These are phyloP conservation scores for Elasticomyces elasticus DNA, from an alignment of 495 filamentous ascomycete genomes.

Conservation along the genomic window DNA sequence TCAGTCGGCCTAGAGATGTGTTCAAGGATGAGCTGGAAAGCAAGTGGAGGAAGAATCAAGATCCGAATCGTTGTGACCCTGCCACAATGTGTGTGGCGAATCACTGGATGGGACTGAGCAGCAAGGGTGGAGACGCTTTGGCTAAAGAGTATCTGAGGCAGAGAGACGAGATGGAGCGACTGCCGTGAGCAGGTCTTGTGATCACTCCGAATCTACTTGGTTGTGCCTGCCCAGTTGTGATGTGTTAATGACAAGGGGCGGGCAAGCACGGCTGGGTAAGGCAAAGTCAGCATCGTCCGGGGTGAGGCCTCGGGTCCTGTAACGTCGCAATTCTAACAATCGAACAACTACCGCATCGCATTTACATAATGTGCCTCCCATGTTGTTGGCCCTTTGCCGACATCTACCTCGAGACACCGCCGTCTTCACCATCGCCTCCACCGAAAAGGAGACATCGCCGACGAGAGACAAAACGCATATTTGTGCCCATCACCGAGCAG, in stretches of 20 bases:
- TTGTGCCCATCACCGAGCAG: neutral
- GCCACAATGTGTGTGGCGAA: constrained; percentile 90
- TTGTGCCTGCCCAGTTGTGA: too few relatives aligned
- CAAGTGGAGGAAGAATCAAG: constrained; percentile 43
- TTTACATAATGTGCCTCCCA: constrained; percentile 19
- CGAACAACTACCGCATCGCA: too few relatives aligned
- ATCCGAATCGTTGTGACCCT: constrained; percentile 61
- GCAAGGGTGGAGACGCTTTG: constrained; percentile 75
- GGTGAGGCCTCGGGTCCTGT: too few relatives aligned
- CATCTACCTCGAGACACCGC: constrained; percentile 26
- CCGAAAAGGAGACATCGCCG: neutral
- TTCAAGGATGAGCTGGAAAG: constrained; percentile 87
- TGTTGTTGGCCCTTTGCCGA: constrained; percentile 33
- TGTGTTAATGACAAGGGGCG: too few relatives aligned
- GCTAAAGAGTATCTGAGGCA: constrained; percentile 78
- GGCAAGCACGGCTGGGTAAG: too few relatives aligned
- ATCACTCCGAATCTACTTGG: too few relatives aligned
- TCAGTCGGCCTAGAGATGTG: constrained; percentile 76
- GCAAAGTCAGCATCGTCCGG: too few relatives aligned
- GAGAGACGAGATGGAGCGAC: constrained; percentile 48
- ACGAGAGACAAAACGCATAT: neutral
- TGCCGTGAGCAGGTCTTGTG: constrained; percentile 28
- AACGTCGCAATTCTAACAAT: too few relatives aligned
- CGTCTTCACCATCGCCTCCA: neutral
- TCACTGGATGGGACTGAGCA: constrained; percentile 96